Conservation (phyloP, 2,329 filamentous ascomycete genomes). For the Zasmidium angulare region DNA sequence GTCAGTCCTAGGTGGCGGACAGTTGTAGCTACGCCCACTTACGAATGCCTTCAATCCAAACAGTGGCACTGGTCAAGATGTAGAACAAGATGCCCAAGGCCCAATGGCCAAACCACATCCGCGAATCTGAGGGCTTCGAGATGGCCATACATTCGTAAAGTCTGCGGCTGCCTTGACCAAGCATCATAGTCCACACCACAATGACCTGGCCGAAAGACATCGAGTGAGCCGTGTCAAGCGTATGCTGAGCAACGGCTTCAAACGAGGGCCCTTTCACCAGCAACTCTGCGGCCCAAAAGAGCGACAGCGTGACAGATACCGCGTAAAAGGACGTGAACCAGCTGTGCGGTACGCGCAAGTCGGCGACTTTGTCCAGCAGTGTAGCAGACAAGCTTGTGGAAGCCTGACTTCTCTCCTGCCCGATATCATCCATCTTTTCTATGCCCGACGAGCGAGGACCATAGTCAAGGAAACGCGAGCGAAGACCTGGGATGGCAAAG, state of each 20-base stretch:
- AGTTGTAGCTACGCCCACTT: constrained; percentile 34
- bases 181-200: constrained; percentile 70
- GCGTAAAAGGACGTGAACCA: constrained; percentile 92
- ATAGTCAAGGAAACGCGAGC: constrained; percentile 59
- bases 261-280: constrained; percentile 56
- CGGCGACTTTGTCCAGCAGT: constrained; percentile 49
- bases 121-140: constrained; percentile 65
- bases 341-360: constrained; percentile 71
- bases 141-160: constrained; percentile 72
- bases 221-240: constrained; percentile 32
- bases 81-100: constrained; percentile 77
- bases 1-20: background rate
- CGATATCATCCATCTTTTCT: background rate
- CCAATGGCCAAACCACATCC: constrained; percentile 87
- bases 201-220: constrained; percentile 64
- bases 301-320: constrained; percentile 65
- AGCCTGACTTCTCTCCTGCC: background rate
- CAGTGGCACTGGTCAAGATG: constrained; percentile 65
- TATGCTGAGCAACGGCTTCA: constrained; percentile 42
- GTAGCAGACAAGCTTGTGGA: background rate
- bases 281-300: constrained; percentile 67
- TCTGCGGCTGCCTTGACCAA: constrained; percentile 71
- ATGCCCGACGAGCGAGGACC: constrained; percentile 49
- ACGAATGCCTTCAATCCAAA: constrained; percentile 85
- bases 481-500: constrained; percentile 52